Conservation (phyloP, 352 stramenopile genomes). For the Globisporangium viniferum region DNA sequence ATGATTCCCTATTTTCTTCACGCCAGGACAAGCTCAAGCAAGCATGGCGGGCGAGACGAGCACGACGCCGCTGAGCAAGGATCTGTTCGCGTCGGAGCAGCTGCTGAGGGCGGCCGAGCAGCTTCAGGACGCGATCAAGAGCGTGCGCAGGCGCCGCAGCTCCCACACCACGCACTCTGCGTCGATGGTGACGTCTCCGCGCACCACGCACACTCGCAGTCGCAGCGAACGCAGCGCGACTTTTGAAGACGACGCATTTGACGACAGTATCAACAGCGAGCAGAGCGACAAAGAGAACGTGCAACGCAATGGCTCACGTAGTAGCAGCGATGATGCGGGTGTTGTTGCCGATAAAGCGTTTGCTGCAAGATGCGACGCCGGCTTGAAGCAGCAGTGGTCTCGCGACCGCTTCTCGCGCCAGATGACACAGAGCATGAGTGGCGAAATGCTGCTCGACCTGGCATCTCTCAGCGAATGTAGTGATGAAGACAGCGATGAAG, state of each 20-base stretch:
- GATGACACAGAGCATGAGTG: slow-evolving; percentile 6
- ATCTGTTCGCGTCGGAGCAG: slow-evolving; percentile 21
- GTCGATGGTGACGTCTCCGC: neutral
- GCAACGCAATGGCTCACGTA: neutral
- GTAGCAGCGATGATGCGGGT: neutral
- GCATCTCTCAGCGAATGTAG: neutral
- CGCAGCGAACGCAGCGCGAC: neutral
- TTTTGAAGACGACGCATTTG: slow-evolving; percentile 3
- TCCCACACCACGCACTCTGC: neutral
- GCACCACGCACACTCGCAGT: neutral
- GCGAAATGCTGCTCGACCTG: neutral
- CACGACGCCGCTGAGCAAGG: neutral
- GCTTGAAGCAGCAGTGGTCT: neutral
- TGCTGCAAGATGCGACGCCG: neutral
- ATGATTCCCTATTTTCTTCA: too few relatives aligned
- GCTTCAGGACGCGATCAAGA: slow-evolving; percentile 51
- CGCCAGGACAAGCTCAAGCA: neutral
- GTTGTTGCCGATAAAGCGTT: neutral
- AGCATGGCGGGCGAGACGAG: neutral
- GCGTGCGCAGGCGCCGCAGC: slow-evolving; percentile 24
- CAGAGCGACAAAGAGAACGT: slow-evolving; percentile 6
- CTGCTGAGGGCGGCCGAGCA: slow-evolving; percentile 50
- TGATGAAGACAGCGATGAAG: neutral
- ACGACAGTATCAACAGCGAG: neutral
- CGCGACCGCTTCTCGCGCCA: neutral